These are phyloP conservation scores for Wallacemonas sp. DNA, from an alignment of 208 protist species.

Conservation along the genomic window DNA sequence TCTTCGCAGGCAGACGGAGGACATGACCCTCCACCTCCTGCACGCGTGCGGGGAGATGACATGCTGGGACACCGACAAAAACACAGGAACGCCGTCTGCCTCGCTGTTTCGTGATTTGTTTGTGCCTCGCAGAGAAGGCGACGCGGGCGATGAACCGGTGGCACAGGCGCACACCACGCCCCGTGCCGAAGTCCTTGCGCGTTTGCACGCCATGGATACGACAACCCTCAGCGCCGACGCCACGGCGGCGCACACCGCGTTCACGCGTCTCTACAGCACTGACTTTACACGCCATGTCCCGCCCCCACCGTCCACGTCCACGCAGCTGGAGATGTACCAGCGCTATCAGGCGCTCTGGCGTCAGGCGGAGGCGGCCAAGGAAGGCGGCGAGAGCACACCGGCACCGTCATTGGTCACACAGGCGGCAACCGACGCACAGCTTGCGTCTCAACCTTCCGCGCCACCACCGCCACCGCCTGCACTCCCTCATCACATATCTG, in stretches of 20 bases:
- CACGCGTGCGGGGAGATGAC: slow-evolving; percentile 53
- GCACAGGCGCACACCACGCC: not conserved
- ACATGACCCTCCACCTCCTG: slow-evolving; percentile 48
- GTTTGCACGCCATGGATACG: slow-evolving; percentile 10
- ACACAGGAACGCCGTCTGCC: not conserved
- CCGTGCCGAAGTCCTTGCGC: slow-evolving; percentile 2
- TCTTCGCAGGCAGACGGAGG: slow-evolving; percentile 58
- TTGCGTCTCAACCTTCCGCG: not conserved
- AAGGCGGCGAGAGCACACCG: not conserved
- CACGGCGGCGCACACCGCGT: not conserved
- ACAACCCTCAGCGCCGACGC: not conserved
- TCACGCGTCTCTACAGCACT: slow-evolving; percentile 11
- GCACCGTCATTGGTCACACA: no score
- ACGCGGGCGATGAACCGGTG: not conserved
- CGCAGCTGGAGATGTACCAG: slow-evolving; percentile 39
- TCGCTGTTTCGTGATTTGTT: slow-evolving; percentile 45
- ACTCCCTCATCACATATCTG: no score
- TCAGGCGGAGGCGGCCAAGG: not conserved
- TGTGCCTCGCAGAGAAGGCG: not conserved
- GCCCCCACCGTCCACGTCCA: slow-evolving; percentile 32
- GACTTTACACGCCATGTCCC: slow-evolving; percentile 31
- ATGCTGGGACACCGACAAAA: slow-evolving; percentile 33
- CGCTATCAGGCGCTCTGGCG: slow-evolving; percentile 7
- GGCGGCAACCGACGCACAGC: not conserved
- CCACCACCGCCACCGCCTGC: no score